phyloP scores from a whole-genome alignment of 2,329 filamentous ascomycete genomes.

The Emergomyces africanus region DNA sequence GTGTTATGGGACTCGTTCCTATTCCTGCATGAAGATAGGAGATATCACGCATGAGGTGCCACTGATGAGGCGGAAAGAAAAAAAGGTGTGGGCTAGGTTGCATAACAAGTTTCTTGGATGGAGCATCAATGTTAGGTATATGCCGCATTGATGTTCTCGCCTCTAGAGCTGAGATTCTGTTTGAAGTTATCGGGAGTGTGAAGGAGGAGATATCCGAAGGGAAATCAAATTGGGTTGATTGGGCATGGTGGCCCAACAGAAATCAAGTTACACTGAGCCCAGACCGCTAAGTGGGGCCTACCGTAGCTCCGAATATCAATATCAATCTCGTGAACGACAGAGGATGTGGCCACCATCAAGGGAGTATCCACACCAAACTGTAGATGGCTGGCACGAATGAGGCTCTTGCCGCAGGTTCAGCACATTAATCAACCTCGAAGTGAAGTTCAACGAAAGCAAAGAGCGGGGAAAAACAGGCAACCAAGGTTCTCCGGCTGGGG shows the following conservation, averaged over 20 bases:
- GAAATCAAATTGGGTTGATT: not conserved
- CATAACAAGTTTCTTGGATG: not conserved
- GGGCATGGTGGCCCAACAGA: not conserved
- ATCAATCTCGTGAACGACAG: slow-evolving; percentile 11
- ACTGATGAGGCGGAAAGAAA: not conserved
- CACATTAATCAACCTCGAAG: slow-evolving; percentile 5
- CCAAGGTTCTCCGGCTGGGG: slow-evolving; percentile 3
- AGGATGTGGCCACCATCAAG: slow-evolving; percentile 8
- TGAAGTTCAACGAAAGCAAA: slow-evolving; percentile 4
- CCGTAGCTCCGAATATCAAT: slow-evolving; percentile 1
- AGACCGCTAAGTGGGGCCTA: not conserved
- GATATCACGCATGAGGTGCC: not conserved
- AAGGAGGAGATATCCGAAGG: not conserved
- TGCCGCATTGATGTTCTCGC: not conserved
- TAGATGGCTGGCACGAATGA: slow-evolving; percentile 25
- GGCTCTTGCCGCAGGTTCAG: slow-evolving; percentile 20
- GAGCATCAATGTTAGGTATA: not conserved
- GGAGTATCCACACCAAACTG: slow-evolving; percentile 17
- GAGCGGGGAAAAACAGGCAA: slow-evolving; percentile 7
- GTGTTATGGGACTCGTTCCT: not conserved
- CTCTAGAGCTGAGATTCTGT: not conserved
- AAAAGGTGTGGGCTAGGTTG: not conserved
- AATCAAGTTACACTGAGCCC: not conserved
- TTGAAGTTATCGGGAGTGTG: not conserved
- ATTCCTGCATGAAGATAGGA: not conserved